Evolutionary conservation across 2,329 filamentous ascomycete genomes (phyloP), one percentile per base, ranked within the genome.

Genomic region (Thermoascus crustaceus): DNA sequence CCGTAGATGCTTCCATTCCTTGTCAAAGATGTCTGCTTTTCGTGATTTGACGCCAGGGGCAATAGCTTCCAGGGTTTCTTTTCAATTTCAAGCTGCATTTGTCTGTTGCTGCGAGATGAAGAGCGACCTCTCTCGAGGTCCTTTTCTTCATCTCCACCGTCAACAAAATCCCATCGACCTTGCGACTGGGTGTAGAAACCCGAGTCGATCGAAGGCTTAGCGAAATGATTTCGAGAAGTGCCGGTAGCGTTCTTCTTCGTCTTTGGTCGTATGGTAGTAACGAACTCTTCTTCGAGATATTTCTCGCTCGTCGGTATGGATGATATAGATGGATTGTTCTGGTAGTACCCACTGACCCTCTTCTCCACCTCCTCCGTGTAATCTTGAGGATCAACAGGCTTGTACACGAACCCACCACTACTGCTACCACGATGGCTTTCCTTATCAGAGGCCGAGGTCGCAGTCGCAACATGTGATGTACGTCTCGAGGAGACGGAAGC

Each of bases 351-450:
- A 3, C 33, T 34, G 1, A 39, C 32, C 1, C 41, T 48, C 23
- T 55, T 49, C 2, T 48, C 47, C 2, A 57, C 45, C 35, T 60
- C 53, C 3, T 45, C 38, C 1, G 48, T 35, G 30, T 62, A 61
- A 30, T 60, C 49, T 22, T n/a, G n/a, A n/a, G 49, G 49, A 0
- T 39, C 44, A 11, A 61, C 50, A 3, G 57, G 58, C 29, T 48
- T 54, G 32, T 62, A 62, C 5, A 54, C 47, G 32, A 61, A 61
- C 2, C 54, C 53, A 1, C 42, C 30, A 11, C 34, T 37, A 23
- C 39, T 40, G 21, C 37, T 31, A 6, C 44, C 39, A 25, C 5
- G 5, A 14, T 7, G 16, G 25, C 26, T 43, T 38, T 32, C n/a
- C n/a, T n/a, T n/a, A n/a, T n/a, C n/a, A n/a, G n/a, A n/a, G n/a